These are phyloP conservation scores for Zopfochytrium polystomum DNA, from an alignment of 371 early-diverging fungal species.

Conservation along the genomic window DNA sequence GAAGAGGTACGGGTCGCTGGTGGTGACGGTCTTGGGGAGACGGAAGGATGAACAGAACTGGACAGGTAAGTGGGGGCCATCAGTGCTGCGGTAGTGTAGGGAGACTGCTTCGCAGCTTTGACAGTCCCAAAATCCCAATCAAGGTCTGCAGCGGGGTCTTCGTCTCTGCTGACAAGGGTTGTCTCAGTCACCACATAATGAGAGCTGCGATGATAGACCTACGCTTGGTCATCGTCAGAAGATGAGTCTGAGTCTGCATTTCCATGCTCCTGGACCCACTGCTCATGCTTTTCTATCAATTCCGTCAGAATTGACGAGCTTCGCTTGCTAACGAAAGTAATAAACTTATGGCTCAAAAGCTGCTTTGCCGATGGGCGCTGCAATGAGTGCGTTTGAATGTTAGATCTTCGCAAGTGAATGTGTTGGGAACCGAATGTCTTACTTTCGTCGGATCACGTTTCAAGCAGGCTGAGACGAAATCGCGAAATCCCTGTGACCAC, in stretches of 20 bases:
- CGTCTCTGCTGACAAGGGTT: conserved; percentile 3
- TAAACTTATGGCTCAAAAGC: conserved; percentile 85
- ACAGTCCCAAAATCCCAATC: conserved; percentile 52
- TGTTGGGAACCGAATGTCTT: conserved; percentile 6
- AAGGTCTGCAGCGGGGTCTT: conserved; percentile 15
- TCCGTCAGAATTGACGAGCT: conserved; percentile 60
- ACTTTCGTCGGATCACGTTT: conserved; percentile 77
- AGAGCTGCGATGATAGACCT: neutral
- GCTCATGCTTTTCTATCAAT: conserved; percentile 76
- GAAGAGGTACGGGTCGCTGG: too few species aligned
- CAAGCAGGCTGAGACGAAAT: conserved; percentile 84
- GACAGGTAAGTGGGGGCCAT: too few species aligned
- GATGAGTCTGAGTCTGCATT: conserved; percentile 56
- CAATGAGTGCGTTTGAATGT: neutral
- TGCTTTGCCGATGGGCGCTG: conserved; percentile 86
- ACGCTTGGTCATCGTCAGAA: conserved; percentile 46
- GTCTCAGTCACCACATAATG: neutral
- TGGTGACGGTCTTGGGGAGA: too few species aligned
- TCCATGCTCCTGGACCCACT: conserved; percentile 61
- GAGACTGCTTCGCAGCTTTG: too few species aligned
- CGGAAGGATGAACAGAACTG: too few species aligned
- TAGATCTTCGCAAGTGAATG: conserved; percentile 3
- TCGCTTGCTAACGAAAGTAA: conserved; percentile 50
- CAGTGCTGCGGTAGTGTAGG: too few species aligned
- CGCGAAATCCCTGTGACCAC: conserved; percentile 83